These are phyloP conservation scores for Sphagnum contortum DNA, from an alignment of 225 moss, liverwort and hornwort species.

Conservation along the genomic window DNA sequence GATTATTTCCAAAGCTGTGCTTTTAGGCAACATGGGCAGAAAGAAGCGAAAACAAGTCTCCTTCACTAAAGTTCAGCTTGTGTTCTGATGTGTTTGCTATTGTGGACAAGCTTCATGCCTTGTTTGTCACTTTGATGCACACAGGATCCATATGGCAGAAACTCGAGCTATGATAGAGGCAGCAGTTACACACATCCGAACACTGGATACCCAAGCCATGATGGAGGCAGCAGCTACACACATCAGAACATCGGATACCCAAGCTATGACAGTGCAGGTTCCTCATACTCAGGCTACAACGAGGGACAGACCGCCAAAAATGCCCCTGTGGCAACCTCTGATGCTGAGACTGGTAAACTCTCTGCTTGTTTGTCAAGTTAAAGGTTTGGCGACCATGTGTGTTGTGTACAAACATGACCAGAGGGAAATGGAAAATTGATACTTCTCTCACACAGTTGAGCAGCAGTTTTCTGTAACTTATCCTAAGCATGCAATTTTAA, in stretches of 20 bases:
- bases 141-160: constrained; percentile 25
- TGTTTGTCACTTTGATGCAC: not conserved
- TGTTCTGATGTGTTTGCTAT: not conserved
- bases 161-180: no score
- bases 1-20: not conserved
- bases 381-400: not conserved
- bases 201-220: constrained; percentile 10
- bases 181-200: no score
- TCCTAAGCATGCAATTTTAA: no score
- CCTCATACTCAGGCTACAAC: constrained; percentile 26
- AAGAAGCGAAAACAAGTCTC: not conserved
- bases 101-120: not conserved
- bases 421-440: constrained; percentile 8
- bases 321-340: constrained; percentile 14
- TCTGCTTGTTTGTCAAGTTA: not conserved
- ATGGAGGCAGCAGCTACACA: constrained; percentile 11
- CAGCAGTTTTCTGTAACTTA: no score
- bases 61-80: not conserved
- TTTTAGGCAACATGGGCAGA: not conserved
- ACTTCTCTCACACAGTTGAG: not conserved
- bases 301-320: constrained; percentile 14
- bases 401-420: not conserved
- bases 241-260: constrained; percentile 26
- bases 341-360: constrained; percentile 22
- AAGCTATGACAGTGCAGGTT: constrained; percentile 26